Base-by-base conservation (phyloP, 2,329 filamentous ascomycete genomes). In the Pseudopyrenochaeta lycopersici region DNA sequence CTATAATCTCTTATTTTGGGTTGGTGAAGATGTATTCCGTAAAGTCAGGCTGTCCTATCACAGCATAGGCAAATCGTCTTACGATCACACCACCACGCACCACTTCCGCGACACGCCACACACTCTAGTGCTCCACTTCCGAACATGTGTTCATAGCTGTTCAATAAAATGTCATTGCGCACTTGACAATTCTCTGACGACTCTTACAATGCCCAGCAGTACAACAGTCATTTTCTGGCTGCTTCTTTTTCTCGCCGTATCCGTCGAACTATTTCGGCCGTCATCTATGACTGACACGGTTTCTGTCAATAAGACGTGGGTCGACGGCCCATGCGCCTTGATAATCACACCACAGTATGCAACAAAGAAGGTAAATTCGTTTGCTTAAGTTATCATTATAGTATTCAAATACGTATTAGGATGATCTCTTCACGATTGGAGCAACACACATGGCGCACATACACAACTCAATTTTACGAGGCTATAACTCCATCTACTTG, bases 401-500 rank as follows among this genome's bases (percentile, higher is more conserved):
- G 39, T 47, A 15, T 41, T 46, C 11, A 52, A 10, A 7, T 49
- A 21, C 1, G 17, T 7, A 11, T 17, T 36, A 73, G 67, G 62
- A 62, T 11, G 71, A 74, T 40, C 67, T 70, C 6, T 74, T 71
- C 52, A 75, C 71, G 5, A 60, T 54, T 6, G 71, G 71, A n/a
- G 70, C 72, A 29, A 68, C 70, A 14, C 70, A 75, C 41, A 74
- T 76, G 76, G 68, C 74, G 7, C 64, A 75, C 32, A 66, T 78
- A 10, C 77, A 79, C 61, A 79, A 79, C 38, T 63, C 73, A 0
- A 72, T 78, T 33, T 58, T 79, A 6, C 66, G 76, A 31, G 74
- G 74, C 32, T 77, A 74, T 60, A 79, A 78, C 59, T 71, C 71
- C 14, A 77, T 78, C 21, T 77, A 76, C 49, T 63, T 71, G 0